A percentile compares a stretch with the other conserved stretches of the same genome.
phyloP scores from a whole-genome alignment of 2,329 filamentous ascomycete species.

The Furcasterigmium furcatum region DNA sequence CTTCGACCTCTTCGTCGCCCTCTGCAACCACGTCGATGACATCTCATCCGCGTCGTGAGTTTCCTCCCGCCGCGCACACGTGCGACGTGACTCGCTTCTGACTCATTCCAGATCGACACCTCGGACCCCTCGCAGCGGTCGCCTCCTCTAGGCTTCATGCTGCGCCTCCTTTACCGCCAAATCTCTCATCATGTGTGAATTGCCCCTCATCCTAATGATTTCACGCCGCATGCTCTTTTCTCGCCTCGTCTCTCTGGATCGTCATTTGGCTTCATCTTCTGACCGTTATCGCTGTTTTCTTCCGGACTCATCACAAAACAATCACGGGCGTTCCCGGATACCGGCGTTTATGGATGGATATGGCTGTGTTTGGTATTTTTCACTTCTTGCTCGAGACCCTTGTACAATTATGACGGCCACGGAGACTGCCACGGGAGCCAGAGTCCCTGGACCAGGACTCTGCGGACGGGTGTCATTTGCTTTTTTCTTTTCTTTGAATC shows the following conservation, averaged over 20 bases:
- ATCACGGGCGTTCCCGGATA: background rate
- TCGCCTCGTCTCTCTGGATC: no score
- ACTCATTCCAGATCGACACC: conserved; percentile 23
- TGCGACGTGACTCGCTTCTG: no score
- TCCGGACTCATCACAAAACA: no score
- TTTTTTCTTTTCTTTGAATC: conserved; percentile 1
- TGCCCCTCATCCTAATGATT: conserved; percentile 16
- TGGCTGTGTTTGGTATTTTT: background rate
- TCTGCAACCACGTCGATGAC: conserved; percentile 86
- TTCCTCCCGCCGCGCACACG: background rate
- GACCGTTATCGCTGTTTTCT: no score
- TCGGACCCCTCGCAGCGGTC: conserved; percentile 37
- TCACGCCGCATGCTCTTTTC: conserved; percentile 4
- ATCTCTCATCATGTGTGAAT: conserved; percentile 2
- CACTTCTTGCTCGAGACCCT: conserved; percentile 13
- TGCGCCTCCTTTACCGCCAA: background rate
- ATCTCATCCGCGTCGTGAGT: conserved; percentile 54
- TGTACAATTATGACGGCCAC: conserved; percentile 28
- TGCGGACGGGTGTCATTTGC: background rate
- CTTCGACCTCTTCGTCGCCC: conserved; percentile 90
- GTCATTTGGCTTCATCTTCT: no score
- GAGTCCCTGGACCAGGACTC: no score
- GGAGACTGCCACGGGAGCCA: background rate
- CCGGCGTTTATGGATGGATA: conserved; percentile 1
- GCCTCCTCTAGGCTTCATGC: conserved; percentile 17